Base-by-base conservation (phyloP, 805 yeast species). In the Candida piceae region DNA sequence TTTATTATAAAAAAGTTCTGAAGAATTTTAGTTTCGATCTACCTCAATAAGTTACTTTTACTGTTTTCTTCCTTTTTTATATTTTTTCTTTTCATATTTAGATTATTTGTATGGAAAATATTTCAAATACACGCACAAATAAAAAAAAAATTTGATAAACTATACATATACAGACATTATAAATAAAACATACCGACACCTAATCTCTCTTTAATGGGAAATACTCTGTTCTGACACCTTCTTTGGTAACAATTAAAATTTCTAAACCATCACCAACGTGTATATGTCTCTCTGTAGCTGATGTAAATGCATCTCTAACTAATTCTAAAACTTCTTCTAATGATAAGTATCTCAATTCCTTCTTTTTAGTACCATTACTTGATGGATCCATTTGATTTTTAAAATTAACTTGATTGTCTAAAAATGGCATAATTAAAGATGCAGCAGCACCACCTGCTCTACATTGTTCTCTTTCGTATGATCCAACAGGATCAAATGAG, bases 361-460 rank as follows among this genome's bases (percentile, higher is more conserved):
- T 79, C 60, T 76, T 80, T 39, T 71, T 70, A 9, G 67, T 74
- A 16, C 93, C 94, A 41, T 84, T 69, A 9, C 84, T 68, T 5
- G 69, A 80, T 16, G 97, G 96, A 48, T 76, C 89, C 59, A 71
- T 76, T 63, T 93, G 98, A 67, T 93, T 93, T 60, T 89, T 89
- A 66, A 87, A 84, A 60, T 88, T 86, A 45, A 93, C 98, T 69
- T 93, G 98, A 62, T 89, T 90, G 63, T 93, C 98, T 56, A 93
- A 76, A 62, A 93, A 93, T 4, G 98, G 98, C 94, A 89, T 88
- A 49, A 93, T 88, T 64, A 93, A 74, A 45, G 88, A 77, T 1
- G 97, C 93, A 20, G 97, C 97, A 11, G 97, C 93, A 29, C 98
- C 98, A 46, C 95, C 97, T 2, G 97, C 97, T 56, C 97, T 78